Evolutionary conservation across 192 early-diverging fungal genomes (phyloP).

Genomic region (Gorgonomyces haynaldii): DNA sequence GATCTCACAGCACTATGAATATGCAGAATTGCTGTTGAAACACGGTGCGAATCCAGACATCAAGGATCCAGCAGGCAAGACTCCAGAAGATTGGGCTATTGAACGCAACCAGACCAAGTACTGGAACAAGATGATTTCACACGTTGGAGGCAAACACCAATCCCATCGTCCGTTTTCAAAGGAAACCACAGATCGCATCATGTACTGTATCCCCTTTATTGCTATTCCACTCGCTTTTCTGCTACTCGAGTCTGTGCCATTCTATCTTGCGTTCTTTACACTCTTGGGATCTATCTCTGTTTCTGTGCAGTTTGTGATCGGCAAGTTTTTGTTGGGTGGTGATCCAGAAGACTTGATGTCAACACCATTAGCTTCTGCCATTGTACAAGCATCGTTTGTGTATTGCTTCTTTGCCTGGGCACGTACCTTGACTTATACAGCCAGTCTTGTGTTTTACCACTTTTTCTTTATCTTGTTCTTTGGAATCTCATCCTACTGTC

Average conservation of each 20-base stretch:
- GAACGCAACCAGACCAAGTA: slow-evolving; percentile 18
- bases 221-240: slow-evolving; percentile 45
- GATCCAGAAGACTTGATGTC: slow-evolving; percentile 31
- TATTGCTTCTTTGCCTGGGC: slow-evolving; percentile 58
- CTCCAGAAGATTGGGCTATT: slow-evolving; percentile 70
- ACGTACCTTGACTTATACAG: slow-evolving; percentile 55
- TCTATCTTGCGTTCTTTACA: slow-evolving; percentile 67
- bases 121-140: too few relatives aligned
- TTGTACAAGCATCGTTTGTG: slow-evolving; percentile 80
- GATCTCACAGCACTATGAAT: slow-evolving; percentile 36
- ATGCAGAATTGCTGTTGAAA: slow-evolving; percentile 55
- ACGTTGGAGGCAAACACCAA: slow-evolving; percentile 6
- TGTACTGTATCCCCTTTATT: slow-evolving; percentile 60
- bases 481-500: slow-evolving; percentile 51
- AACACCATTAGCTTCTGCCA: slow-evolving; percentile 73
- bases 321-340: slow-evolving; percentile 44
- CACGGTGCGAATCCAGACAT: slow-evolving; percentile 55
- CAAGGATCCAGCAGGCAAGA: slow-evolving; percentile 65
- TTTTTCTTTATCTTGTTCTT: slow-evolving; percentile 55
- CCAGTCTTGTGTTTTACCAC: slow-evolving; percentile 29
- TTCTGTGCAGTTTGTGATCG: slow-evolving; percentile 43
- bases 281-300: slow-evolving; percentile 33
- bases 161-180: slow-evolving; percentile 13
- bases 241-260: slow-evolving; percentile 50
- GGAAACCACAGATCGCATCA: slow-evolving; percentile 51